These are phyloP conservation scores for Secale cereale DNA, from an alignment of 176 grass and related monocot genomes.

Conservation along the genomic window DNA sequence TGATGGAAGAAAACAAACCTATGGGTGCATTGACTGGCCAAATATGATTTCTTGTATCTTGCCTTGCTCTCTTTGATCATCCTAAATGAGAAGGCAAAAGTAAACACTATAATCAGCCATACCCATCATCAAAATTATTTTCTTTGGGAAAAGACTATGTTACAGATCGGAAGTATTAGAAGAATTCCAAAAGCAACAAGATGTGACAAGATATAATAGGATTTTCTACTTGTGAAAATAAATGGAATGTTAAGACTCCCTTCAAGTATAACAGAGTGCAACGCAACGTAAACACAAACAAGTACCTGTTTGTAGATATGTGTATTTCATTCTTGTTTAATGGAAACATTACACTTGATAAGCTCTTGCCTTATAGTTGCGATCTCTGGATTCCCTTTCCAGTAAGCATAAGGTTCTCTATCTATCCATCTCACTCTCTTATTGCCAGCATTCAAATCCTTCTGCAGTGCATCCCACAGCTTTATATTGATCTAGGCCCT, in stretches of 20 bases:
- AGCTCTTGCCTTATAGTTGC: slow-evolving; percentile 48
- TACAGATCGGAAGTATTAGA: not conserved
- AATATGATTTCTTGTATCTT: slow-evolving; percentile 53
- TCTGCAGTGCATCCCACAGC: slow-evolving; percentile 50
- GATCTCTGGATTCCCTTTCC: slow-evolving; percentile 84
- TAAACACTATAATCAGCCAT: slow-evolving; percentile 17
- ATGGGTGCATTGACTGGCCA: slow-evolving; percentile 6
- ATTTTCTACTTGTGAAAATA: not conserved
- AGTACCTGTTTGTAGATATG: slow-evolving; percentile 54
- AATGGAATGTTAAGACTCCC: not conserved
- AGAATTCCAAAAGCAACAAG: not conserved
- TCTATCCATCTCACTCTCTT: slow-evolving; percentile 52
- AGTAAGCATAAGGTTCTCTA: slow-evolving; percentile 65
- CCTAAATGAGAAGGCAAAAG: slow-evolving; percentile 36
- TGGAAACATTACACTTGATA: slow-evolving; percentile 59
- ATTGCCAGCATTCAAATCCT: slow-evolving; percentile 44
- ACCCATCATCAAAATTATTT: slow-evolving; percentile 9
- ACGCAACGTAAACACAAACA: not conserved
- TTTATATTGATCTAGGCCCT: slow-evolving; percentile 89
- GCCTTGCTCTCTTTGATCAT: slow-evolving; percentile 44
- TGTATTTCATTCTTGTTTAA: slow-evolving; percentile 58
- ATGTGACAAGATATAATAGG: slow-evolving; percentile 6
- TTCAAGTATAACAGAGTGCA: slow-evolving; percentile 2
- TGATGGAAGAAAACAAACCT: no score
- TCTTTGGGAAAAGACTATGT: not conserved